phyloP scores from a whole-genome alignment of 1,284 basidiomycete genomes.

The Porodaedalea pini region DNA sequence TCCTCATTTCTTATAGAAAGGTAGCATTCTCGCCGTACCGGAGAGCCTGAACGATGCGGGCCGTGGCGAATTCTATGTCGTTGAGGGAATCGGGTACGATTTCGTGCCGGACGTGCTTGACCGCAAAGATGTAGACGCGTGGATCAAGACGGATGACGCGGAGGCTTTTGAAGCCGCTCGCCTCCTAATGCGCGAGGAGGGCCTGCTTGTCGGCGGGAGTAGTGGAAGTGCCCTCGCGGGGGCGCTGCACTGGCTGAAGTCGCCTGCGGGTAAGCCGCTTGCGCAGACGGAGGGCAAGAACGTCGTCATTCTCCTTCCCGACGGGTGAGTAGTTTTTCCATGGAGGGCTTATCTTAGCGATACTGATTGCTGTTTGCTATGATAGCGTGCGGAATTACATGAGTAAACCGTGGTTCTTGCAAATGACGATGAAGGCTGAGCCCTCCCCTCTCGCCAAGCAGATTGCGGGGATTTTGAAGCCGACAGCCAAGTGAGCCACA shows the following conservation, averaged over 20 bases:
- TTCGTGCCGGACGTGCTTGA: constrained; percentile 83
- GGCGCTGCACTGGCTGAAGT: constrained; percentile 75
- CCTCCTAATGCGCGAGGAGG: constrained; percentile 82
- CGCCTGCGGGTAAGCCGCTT: constrained; percentile 61
- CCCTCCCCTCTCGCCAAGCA: constrained; percentile 47
- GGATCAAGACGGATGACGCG: constrained; percentile 86
- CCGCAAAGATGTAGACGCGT: constrained; percentile 62
- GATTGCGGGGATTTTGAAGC: constrained; percentile 45
- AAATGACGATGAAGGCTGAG: constrained; percentile 55
- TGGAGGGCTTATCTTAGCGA: constrained; percentile 3
- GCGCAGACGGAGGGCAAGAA: constrained; percentile 75
- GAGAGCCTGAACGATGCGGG: constrained; percentile 58
- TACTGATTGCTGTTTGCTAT: not conserved
- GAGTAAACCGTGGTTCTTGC: constrained; percentile 85
- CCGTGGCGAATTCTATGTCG: constrained; percentile 63
- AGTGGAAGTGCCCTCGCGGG: constrained; percentile 84
- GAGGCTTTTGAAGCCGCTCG: constrained; percentile 79
- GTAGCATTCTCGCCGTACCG: constrained; percentile 82
- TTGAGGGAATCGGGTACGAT: constrained; percentile 96
- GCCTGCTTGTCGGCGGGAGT: constrained; percentile 88
- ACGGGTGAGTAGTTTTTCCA: constrained; percentile 59
- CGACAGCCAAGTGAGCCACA: not conserved
- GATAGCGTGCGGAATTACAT: constrained; percentile 91
- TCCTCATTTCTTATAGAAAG: constrained; percentile 47
- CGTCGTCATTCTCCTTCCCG: constrained; percentile 86